A percentile compares a stretch with the other conserved stretches of the same genome.
Evolutionary conservation across 2,329 filamentous ascomycete species (phyloP).

Genomic region (Passalora sequoiae): DNA sequence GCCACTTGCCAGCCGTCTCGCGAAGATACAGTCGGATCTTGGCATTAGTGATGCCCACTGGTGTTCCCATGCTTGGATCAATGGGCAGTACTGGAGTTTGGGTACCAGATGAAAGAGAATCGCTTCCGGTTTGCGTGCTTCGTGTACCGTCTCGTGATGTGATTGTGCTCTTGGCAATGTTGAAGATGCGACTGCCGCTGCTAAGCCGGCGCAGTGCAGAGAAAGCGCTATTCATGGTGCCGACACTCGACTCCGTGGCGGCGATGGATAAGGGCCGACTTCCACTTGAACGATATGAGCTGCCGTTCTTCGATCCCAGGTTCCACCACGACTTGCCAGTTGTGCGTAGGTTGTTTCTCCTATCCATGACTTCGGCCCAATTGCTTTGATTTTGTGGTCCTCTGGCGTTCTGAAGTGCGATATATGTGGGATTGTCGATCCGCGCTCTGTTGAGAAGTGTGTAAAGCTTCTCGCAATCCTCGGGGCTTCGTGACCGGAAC

Average conservation of each 20-base stretch:
- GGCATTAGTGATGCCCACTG: slow-evolving; percentile 68
- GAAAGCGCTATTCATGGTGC: slow-evolving; percentile 73
- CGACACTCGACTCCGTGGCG: slow-evolving; percentile 68
- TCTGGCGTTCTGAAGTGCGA: slow-evolving; percentile 68
- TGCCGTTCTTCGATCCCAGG: slow-evolving; percentile 51
- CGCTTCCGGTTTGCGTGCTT: slow-evolving; percentile 52
- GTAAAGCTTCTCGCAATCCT: slow-evolving; percentile 79
- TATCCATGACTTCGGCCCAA: slow-evolving; percentile 50
- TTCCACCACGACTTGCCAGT: slow-evolving; percentile 46
- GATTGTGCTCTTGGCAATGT: slow-evolving; percentile 74
- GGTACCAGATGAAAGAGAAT: slow-evolving; percentile 52
- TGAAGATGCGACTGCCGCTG: slow-evolving; percentile 66
- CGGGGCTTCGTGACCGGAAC: slow-evolving; percentile 72
- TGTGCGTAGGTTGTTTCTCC: slow-evolving; percentile 43
- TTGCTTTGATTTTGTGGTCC: slow-evolving; percentile 46
- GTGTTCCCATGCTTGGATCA: slow-evolving; percentile 35
- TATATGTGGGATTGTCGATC: slow-evolving; percentile 89
- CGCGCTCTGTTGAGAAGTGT: slow-evolving; percentile 80
- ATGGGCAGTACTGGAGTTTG: slow-evolving; percentile 29
- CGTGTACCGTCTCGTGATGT: slow-evolving; percentile 51
- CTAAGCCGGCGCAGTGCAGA: slow-evolving; percentile 71
- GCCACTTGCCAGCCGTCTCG: slow-evolving; percentile 73
- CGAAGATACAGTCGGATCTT: slow-evolving; percentile 83
- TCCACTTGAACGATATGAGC: slow-evolving; percentile 52
- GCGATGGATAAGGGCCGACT: slow-evolving; percentile 53